These are phyloP conservation scores for Podaxis mareebaensis DNA, from an alignment of 768 basidiomycete species.

Conservation along the genomic window DNA sequence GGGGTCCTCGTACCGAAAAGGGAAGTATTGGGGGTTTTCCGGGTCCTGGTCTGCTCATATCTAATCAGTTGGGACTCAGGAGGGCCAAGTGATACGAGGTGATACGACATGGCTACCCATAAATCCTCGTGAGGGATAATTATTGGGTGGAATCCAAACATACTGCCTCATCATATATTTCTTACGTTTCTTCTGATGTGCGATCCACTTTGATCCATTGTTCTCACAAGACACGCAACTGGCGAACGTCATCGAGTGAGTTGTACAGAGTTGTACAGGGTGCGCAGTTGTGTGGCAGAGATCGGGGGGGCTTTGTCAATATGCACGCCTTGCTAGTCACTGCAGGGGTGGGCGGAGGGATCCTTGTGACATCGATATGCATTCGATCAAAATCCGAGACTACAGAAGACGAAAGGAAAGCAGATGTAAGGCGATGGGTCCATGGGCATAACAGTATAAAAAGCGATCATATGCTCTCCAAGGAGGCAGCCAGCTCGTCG, in stretches of 20 bases:
- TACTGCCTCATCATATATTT: not conserved
- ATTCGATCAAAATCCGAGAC: constrained; percentile 2
- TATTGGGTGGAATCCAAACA: not conserved
- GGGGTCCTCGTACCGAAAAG: not conserved
- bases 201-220: too few species aligned
- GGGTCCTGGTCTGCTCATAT: not conserved
- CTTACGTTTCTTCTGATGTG: not conserved
- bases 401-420: not conserved
- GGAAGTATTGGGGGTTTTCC: not conserved
- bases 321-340: not conserved
- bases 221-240: too few species aligned
- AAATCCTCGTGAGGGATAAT: not conserved
- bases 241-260: too few species aligned
- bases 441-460: not conserved
- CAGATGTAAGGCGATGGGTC: constrained; percentile 8
- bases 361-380: constrained; percentile 4
- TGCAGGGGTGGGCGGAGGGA: not conserved
- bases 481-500: constrained; percentile 75
- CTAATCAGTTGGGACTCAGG: not conserved
- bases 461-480: constrained; percentile 63
- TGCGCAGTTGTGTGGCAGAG: not conserved
- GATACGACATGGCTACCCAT: not conserved
- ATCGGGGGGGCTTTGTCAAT: not conserved
- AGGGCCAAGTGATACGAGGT: not conserved
- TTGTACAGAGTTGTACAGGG: too few species aligned